Conservation (phyloP, 2,329 filamentous ascomycete genomes). For the Nothophaeocryptopus gaeumannii region DNA sequence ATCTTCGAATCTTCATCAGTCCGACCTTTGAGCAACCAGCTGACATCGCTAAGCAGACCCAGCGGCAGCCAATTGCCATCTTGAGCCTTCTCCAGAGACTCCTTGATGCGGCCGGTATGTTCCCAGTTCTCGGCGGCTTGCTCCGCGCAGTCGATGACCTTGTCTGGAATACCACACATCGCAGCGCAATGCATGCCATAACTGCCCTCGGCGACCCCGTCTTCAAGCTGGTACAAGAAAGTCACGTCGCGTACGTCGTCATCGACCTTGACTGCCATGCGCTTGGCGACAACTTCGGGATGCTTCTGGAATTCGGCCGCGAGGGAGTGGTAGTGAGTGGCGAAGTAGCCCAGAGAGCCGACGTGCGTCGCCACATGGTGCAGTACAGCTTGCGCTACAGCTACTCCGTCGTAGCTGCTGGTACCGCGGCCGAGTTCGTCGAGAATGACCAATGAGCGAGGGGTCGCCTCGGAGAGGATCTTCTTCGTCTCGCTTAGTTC, state of each 20-base stretch:
- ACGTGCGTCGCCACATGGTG: conserved; percentile 93
- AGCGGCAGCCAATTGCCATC: conserved; percentile 76
- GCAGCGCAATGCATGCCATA: conserved; percentile 99
- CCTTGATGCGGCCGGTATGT: conserved; percentile 85
- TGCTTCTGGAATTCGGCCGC: conserved; percentile 87
- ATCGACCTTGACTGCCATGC: conserved; percentile 95
- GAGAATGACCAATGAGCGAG: conserved; percentile 90
- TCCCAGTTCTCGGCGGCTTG: conserved; percentile 90
- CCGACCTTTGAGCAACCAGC: conserved; percentile 66
- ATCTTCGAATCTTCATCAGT: conserved; percentile 35
- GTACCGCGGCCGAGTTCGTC: conserved; percentile 95
- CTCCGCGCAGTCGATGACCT: conserved; percentile 83
- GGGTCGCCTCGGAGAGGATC: conserved; percentile 90
- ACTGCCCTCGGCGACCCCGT: conserved; percentile 90
- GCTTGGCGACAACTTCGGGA: conserved; percentile 78
- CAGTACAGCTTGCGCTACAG: conserved; percentile 93
- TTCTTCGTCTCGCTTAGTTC: conserved; percentile 97
- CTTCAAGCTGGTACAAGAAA: conserved; percentile 90
- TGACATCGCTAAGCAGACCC: conserved; percentile 83
- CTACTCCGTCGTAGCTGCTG: conserved; percentile 91
- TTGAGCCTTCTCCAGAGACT: conserved; percentile 73
- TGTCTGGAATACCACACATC: conserved; percentile 89
- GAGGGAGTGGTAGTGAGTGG: conserved; percentile 93
- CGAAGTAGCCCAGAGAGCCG: conserved; percentile 93
- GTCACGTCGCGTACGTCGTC: conserved; percentile 82